phyloP scores from a whole-genome alignment of 2,329 filamentous ascomycete genomes.

The Fusarium brevicatenulatum region DNA sequence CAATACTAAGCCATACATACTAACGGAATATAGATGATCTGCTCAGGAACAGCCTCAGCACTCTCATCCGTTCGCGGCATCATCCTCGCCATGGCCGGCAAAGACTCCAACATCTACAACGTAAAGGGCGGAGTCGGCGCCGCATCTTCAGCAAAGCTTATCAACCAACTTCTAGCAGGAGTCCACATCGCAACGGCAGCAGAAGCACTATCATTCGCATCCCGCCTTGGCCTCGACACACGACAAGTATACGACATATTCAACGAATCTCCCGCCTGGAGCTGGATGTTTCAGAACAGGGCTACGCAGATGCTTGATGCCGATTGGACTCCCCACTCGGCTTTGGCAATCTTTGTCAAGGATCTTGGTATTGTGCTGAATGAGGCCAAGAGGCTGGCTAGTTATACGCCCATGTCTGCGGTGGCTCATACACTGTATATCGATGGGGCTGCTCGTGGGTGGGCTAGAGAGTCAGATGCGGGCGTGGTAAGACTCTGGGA shows the following conservation, averaged over 20 bases:
- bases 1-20: rapidly evolving
- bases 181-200: neutral
- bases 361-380: neutral
- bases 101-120: neutral
- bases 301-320: neutral
- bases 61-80: neutral
- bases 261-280: neutral
- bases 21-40: neutral
- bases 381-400: neutral
- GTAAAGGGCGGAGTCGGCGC: neutral
- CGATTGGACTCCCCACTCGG: neutral
- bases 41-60: neutral
- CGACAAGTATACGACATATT: neutral
- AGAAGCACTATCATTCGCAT: neutral
- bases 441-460: neutral
- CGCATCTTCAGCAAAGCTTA: neutral
- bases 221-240: neutral
- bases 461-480: neutral
- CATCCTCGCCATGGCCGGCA: neutral
- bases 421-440: neutral
- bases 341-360: neutral
- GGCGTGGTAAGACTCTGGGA: neutral
- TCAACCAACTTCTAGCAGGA: conserved; percentile 1
- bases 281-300: neutral
- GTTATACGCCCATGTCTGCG: neutral